Conservation (phyloP, 495 filamentous ascomycete genomes). For the Neurospora discreta region DNA sequence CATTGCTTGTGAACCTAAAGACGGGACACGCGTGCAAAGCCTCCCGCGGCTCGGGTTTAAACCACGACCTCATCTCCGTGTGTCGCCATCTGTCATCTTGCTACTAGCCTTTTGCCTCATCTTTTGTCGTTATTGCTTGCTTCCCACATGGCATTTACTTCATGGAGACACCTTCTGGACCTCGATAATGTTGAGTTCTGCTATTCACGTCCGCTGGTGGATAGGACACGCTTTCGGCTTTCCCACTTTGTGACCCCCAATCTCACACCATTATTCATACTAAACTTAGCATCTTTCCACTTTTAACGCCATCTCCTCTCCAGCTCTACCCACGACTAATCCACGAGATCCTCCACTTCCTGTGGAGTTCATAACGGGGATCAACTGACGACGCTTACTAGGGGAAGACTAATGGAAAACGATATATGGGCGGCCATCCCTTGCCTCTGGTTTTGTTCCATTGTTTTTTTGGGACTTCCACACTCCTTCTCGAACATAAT, state of each 20-base stretch:
- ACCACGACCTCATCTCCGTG: not conserved
- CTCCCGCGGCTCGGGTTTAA: not conserved
- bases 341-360: not conserved
- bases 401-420: not conserved
- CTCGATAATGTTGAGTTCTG: not conserved
- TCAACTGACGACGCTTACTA: not conserved
- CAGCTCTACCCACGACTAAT: not conserved
- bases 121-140: not conserved
- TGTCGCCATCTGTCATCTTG: not conserved
- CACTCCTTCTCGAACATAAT: not conserved
- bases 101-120: not conserved
- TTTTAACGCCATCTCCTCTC: not conserved
- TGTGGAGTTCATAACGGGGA: not conserved
- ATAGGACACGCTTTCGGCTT: not conserved
- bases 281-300: not conserved
- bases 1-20: not conserved
- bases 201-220: not conserved
- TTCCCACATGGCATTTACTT: not conserved
- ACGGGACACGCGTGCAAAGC: not conserved
- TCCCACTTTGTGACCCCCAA: not conserved
- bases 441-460: not conserved
- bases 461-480: not conserved
- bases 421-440: not conserved
- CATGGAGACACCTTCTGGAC: not conserved
- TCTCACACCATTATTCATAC: not conserved